Percentiles rank a stretch among this genome's conserved stretches.
Conservation (phyloP, 2,329 filamentous ascomycete species). For the Phialophora macrospora region DNA sequence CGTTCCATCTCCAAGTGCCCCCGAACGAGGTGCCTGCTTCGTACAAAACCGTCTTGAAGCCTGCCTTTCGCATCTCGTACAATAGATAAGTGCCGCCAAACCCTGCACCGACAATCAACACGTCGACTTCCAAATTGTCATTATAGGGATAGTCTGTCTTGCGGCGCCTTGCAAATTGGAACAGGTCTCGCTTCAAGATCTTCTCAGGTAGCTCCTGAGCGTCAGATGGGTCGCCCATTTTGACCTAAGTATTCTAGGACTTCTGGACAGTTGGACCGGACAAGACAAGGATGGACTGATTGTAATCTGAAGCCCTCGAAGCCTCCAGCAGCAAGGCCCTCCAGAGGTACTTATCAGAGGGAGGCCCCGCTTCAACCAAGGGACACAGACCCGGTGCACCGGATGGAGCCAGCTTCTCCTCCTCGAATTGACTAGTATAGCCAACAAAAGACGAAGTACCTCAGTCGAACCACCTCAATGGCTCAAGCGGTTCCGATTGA, state of each 20-base stretch:
- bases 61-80: constrained; percentile 58
- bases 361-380: constrained; percentile 9
- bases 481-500: constrained; percentile 21
- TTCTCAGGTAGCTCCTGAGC: constrained; percentile 29
- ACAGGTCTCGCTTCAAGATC: constrained; percentile 31
- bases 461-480: constrained; percentile 13
- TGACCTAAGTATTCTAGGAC: not conserved
- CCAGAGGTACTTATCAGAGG: constrained; percentile 15
- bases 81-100: constrained; percentile 57
- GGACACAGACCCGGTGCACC: constrained; percentile 24
- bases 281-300: constrained; percentile 3
- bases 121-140: constrained; percentile 40
- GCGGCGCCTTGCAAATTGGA: constrained; percentile 27
- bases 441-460: not conserved
- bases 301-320: not conserved
- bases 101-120: constrained; percentile 42
- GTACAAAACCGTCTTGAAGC: constrained; percentile 56
- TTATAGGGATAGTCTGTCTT: constrained; percentile 34
- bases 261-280: not conserved
- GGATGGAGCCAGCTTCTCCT: constrained; percentile 28
- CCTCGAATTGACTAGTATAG: constrained; percentile 9
- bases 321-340: not conserved
- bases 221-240: constrained; percentile 33
- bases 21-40: constrained; percentile 57
- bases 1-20: constrained; percentile 48